phyloP scores from a whole-genome alignment of 176 grass and related monocot genomes.

The maize (Zea mays) region Zm-B73-REFERENCE-NAM-5.0 NC_050100.1:207106501-207107000 shows the following conservation, averaged over 20 bases:
- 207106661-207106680: neutral
- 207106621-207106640: neutral
- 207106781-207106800: neutral
- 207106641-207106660: neutral
- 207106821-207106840: neutral
- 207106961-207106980: neutral
- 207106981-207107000: neutral
- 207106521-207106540: constrained; percentile 2
- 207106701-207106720: neutral
- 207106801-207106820: constrained; percentile 2
- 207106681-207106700: neutral
- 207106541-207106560: constrained; percentile 4
- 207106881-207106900: neutral
- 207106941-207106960: neutral
- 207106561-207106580: constrained; percentile 14
- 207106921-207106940: neutral
- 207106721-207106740: too few relatives aligned
- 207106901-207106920: constrained; percentile 8
- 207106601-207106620: constrained; percentile 2
- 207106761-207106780: neutral
- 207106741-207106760: too few relatives aligned
- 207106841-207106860: neutral
- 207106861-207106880: neutral
- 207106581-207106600: constrained; percentile 5
- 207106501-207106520: neutral